Evolutionary conservation across 1,139 yeast genomes (phyloP), one percentile per base, ranked within the genome.

Genomic region (Kurtzmaniella natalensis): DNA sequence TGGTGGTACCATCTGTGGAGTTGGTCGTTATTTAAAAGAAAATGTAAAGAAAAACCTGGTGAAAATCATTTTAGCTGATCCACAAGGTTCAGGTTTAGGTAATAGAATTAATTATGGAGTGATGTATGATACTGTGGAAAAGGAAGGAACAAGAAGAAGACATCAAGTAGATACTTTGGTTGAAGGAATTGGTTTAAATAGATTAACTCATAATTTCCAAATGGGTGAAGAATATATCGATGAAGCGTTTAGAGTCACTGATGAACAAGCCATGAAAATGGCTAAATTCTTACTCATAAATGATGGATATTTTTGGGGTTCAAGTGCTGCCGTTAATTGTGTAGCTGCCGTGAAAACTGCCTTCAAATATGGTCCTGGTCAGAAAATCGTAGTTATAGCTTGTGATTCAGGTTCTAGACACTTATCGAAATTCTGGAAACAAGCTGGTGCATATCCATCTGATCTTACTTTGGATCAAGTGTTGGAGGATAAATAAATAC

Each of bases 81-180:
- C 97, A 1, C 97, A 87, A 50, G 98, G 98, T 0, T 80, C 94
- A 9, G 98, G 98, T 0, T 72, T 92, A 44, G 83, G 72, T 50
- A 88, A 92, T 59, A 66, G 95, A 41, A 76, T 92, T 37, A 86
- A 86, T 48, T 79, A 64, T 50, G 96, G 96, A 1, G 97, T 92
- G 5, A 87, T 92, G 96, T 92, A 86, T 55, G 95, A 89, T 47
- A 45, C 68, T 2, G 89, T 79, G 13, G 98, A 92, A 56, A 79
- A 72, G 45, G 98, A 92, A 59, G 98, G 98, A 1, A 86, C 94
- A 0, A 70, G 97, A 46, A 72, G 97, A 51, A 70, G 98, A 46
- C 97, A 92, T 53, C 98, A 92, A 57, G 97, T 92, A 2, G 98
- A 92, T 55, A 92, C 97, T 0, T 57, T 89, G 2, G 82, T 92